These are phyloP conservation scores for Botrytis deweyae DNA, from an alignment of 2,329 filamentous ascomycete genomes.

Conservation along the genomic window DNA sequence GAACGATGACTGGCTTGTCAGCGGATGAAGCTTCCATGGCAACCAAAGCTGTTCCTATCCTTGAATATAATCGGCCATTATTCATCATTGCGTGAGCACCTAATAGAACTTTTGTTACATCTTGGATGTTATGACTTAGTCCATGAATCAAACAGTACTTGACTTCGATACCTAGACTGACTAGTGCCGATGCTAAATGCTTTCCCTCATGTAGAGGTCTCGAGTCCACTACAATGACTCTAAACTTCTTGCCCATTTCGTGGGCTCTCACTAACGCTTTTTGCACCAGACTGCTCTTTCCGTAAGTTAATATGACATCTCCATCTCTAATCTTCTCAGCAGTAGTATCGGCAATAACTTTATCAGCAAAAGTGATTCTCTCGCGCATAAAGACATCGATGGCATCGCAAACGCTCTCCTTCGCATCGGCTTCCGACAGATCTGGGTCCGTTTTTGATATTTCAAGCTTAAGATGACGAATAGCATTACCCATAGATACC, in stretches of 20 bases:
- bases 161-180: conserved; percentile 67
- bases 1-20: conserved; percentile 79
- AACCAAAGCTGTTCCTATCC: conserved; percentile 82
- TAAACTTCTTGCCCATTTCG: conserved; percentile 69
- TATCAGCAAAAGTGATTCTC: conserved; percentile 81
- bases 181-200: conserved; percentile 69
- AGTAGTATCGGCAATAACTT: conserved; percentile 78
- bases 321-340: conserved; percentile 73
- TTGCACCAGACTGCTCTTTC: conserved; percentile 82
- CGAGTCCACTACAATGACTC: conserved; percentile 80
- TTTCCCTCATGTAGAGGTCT: conserved; percentile 69
- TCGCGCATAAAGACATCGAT: conserved; percentile 92
- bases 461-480: conserved; percentile 88
- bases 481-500: conserved; percentile 95
- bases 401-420: conserved; percentile 70
- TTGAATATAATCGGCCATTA: conserved; percentile 86
- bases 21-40: conserved; percentile 77
- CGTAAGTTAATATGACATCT: conserved; percentile 84
- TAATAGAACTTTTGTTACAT: conserved; percentile 65
- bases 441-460: conserved; percentile 90
- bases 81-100: conserved; percentile 94
- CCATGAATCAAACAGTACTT: conserved; percentile 81
- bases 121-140: conserved; percentile 69
- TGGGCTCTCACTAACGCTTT: conserved; percentile 74
- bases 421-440: conserved; percentile 77